These are phyloP conservation scores for Geosiphon pyriformis DNA, from an alignment of 192 early-diverging fungal genomes.

Conservation along the genomic window DNA sequence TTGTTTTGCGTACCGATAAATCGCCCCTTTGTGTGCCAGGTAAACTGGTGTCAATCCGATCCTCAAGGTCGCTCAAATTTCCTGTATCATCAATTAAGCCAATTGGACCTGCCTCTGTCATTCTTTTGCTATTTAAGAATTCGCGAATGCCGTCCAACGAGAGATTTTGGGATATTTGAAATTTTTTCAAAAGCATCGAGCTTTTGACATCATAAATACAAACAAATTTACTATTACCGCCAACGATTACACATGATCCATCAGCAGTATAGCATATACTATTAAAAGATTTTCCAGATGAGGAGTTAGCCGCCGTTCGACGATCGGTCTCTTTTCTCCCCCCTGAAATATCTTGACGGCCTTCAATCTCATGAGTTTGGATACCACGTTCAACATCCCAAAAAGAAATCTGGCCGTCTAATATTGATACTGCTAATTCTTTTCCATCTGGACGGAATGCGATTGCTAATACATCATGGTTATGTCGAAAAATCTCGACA, in stretches of 20 bases:
- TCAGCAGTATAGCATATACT: constrained; percentile 93
- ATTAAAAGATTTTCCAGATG: constrained; percentile 86
- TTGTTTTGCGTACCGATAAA: constrained; percentile 67
- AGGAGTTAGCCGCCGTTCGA: constrained; percentile 73
- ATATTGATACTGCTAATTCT: constrained; percentile 76
- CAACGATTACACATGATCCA: constrained; percentile 84
- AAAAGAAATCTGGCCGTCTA: constrained; percentile 90
- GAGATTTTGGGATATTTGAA: constrained; percentile 87
- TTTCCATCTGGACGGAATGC: constrained; percentile 89
- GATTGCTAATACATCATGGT: constrained; percentile 79
- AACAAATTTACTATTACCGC: constrained; percentile 92
- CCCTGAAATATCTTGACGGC: constrained; percentile 85
- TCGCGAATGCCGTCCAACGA: constrained; percentile 91
- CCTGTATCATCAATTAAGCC: constrained; percentile 83
- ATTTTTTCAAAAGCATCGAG: constrained; percentile 76
- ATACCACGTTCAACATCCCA: constrained; percentile 83
- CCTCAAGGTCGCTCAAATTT: constrained; percentile 79
- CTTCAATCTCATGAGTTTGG: constrained; percentile 77
- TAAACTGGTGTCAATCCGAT: constrained; percentile 69
- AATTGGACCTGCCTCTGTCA: constrained; percentile 90
- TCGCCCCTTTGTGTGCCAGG: constrained; percentile 89
- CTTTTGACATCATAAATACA: constrained; percentile 87
- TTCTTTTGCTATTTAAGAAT: constrained; percentile 81
- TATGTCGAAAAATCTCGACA: constrained; percentile 75
- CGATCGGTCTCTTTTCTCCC: constrained; percentile 79